Base-by-base conservation (phyloP, 495 filamentous ascomycete genomes). In the Neurospora sp. region DNA sequence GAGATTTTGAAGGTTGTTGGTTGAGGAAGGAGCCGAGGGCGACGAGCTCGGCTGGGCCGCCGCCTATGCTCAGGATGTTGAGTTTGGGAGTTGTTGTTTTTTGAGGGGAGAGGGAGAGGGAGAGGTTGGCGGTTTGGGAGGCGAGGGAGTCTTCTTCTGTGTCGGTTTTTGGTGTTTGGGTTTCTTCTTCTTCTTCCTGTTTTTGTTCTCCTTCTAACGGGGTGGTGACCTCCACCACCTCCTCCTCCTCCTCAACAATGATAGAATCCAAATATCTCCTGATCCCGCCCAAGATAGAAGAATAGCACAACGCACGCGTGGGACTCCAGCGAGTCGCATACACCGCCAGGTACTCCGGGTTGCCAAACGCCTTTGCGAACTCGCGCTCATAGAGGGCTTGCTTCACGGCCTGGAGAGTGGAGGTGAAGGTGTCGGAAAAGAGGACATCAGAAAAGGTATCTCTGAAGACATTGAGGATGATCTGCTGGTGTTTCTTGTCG, bases 301-400 rank as follows among this genome's bases (percentile, higher is more conserved):
- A 80, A 82, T 98, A 99, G 73, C 91, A 93, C 37, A 97, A 82
- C 4, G 93, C 92, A 48, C 96, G 81, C 41, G 89, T 88, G 12
- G 95, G 90, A 78, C 93, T 96, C 93, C 93, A 99, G 71, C 96
- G 84, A 73, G 92, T 85, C 5, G 93, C 92, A 83, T 99, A 99
- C 6, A 91, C 93, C 48, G 90, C 85, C 22, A 96, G 84, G 46
- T 89, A 83, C 61, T 90, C 89, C 44, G 89, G 83, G 39, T 80
- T 79, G 1, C 89, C 91, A 80, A 99, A 99, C 0, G 95, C 95
- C 7, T 82, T 82, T 39, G 85, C 83, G 80, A 97, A 98, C 77
- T 98, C 92, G 27, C 96, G 87, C 74, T 93, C 89, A 78, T 91
- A 98, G 1, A 98, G 85, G 72, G 94, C 91, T 7, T 87, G 81